Conservation (phyloP, 768 basidiomycete genomes). For the Gloeostereum incarnatum region DNA sequence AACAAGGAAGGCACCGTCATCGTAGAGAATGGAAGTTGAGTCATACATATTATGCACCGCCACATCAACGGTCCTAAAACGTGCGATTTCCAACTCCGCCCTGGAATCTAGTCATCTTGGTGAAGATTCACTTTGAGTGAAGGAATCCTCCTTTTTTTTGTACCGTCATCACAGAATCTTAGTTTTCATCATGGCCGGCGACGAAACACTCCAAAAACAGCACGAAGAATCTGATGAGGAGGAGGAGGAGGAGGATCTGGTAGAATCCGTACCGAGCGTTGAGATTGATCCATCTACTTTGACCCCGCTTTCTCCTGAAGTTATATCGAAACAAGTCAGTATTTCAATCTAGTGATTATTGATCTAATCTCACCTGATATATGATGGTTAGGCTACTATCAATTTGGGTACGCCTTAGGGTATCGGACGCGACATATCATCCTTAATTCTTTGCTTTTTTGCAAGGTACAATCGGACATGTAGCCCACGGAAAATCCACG, state of each 20-base stretch:
- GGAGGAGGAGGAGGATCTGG: slow-evolving; percentile 48
- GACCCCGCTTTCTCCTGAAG: slow-evolving; percentile 82
- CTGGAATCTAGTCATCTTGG: too few species aligned
- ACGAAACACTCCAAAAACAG: slow-evolving; percentile 57
- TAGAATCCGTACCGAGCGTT: slow-evolving; percentile 50
- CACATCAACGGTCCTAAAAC: too few species aligned
- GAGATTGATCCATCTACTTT: slow-evolving; percentile 77
- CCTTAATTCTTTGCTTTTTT: slow-evolving; percentile 3
- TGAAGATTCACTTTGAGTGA: too few species aligned
- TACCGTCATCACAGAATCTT: too few species aligned
- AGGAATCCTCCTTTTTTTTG: too few species aligned
- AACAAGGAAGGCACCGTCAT: too few species aligned
- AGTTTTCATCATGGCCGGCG: slow-evolving; percentile 56
- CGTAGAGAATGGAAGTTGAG: too few species aligned
- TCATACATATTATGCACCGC: too few species aligned
- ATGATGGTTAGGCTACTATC: slow-evolving; percentile 69
- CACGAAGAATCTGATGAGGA: slow-evolving; percentile 62
- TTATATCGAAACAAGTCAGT: slow-evolving; percentile 84
- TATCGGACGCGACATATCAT: slow-evolving; percentile 2
- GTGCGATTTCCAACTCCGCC: too few species aligned
- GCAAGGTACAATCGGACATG: slow-evolving; percentile 94
- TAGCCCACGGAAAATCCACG: slow-evolving; percentile 95
- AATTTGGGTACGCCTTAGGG: slow-evolving; percentile 58
- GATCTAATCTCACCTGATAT: slow-evolving; percentile 1
- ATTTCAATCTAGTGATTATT: slow-evolving; percentile 2